phyloP scores from a whole-genome alignment of 176 grass and related monocot species.

The Pontederia paniculata region DNA sequence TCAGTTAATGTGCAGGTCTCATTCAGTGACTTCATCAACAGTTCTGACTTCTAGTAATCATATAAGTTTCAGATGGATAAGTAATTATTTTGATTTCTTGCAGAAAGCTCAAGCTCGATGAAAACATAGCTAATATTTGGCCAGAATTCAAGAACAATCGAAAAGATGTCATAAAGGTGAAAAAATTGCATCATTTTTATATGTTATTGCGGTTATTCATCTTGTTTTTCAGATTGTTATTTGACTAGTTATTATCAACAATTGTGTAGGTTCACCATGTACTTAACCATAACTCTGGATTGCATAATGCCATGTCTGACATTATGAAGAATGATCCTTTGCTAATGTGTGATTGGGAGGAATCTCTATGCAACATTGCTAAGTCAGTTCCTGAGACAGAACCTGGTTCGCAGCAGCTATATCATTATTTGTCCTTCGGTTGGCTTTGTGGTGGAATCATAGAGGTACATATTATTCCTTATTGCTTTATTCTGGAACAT shows the following conservation, averaged over 20 bases:
- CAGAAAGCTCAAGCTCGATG: constrained; percentile 82
- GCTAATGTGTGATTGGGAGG: constrained; percentile 81
- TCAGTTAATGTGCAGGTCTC: too few relatives aligned
- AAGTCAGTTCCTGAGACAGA: constrained; percentile 60
- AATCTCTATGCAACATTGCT: constrained; percentile 40
- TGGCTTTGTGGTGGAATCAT: constrained; percentile 95
- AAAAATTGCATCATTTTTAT: too few relatives aligned
- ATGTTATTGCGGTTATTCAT: too few relatives aligned
- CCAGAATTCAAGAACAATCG: constrained; percentile 54
- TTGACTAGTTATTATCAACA: constrained; percentile 1
- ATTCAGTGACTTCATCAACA: too few relatives aligned
- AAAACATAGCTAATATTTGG: constrained; percentile 87
- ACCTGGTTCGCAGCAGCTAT: constrained; percentile 69
- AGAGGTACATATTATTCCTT: constrained; percentile 40
- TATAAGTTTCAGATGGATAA: constrained; percentile 9
- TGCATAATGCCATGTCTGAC: constrained; percentile 80
- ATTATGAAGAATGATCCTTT: constrained; percentile 48
- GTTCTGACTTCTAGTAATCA: not conserved
- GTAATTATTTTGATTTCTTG: constrained; percentile 10
- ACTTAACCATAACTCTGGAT: constrained; percentile 87
- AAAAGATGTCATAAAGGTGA: constrained; percentile 85
- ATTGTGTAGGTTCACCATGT: constrained; percentile 69
- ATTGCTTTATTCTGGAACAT: too few relatives aligned
- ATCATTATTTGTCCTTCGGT: constrained; percentile 95
- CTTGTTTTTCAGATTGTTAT: too few relatives aligned